phyloP scores from a whole-genome alignment of 768 basidiomycete species.

The Calvatia gigantea region DNA sequence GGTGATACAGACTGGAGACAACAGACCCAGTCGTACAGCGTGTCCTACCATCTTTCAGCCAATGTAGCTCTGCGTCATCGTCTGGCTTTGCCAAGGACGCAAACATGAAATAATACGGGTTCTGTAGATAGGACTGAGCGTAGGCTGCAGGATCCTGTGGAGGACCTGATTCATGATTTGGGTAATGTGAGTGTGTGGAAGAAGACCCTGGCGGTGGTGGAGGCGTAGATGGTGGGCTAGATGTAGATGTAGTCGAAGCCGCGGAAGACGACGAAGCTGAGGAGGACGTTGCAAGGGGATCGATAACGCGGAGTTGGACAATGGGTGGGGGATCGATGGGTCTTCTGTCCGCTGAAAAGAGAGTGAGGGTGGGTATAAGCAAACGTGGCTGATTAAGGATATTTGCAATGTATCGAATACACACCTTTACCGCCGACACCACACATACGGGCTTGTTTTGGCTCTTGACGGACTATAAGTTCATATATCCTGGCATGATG shows the following conservation, averaged over 20 bases:
- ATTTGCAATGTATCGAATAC: constrained; percentile 16
- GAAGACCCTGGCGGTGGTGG: not conserved
- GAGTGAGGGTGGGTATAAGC: not conserved
- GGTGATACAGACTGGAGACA: constrained; percentile 86
- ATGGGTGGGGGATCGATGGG: constrained; percentile 97
- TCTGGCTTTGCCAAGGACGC: constrained; percentile 87
- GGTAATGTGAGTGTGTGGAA: constrained; percentile 3
- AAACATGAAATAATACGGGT: constrained; percentile 96
- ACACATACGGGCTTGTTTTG: constrained; percentile 89
- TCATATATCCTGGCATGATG: constrained; percentile 67
- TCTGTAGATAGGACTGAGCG: constrained; percentile 70
- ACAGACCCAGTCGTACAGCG: constrained; percentile 89
- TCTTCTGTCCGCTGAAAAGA: constrained; percentile 74
- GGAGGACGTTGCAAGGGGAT: constrained; percentile 37
- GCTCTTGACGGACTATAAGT: constrained; percentile 84
- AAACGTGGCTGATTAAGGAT: not conserved
- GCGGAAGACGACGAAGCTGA: not conserved
- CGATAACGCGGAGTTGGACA: constrained; percentile 88
- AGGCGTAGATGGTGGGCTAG: not conserved
- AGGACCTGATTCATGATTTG: constrained; percentile 20
- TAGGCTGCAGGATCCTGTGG: constrained; percentile 35
- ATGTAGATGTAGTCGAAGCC: not conserved
- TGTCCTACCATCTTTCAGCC: constrained; percentile 85
- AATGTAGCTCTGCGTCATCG: constrained; percentile 85
- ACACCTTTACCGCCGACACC: constrained; percentile 79